Conservation (phyloP, 805 yeast species). For the Scheffersomyces ergatensis region DNA sequence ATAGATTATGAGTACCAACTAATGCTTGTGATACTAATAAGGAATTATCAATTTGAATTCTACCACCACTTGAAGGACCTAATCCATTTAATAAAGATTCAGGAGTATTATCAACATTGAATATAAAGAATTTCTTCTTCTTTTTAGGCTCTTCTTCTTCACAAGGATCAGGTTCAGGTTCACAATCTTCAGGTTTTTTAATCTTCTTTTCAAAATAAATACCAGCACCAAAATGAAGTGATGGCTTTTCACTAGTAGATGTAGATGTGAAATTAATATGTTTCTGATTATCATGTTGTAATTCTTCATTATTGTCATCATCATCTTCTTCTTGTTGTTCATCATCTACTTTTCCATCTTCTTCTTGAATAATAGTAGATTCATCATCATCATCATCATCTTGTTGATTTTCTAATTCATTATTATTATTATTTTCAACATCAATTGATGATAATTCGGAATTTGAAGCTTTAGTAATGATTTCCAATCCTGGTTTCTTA, state of each 20-base stretch:
- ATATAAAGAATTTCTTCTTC: neutral
- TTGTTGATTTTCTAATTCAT: no score
- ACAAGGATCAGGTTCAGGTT: conserved; percentile 5
- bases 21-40: conserved; percentile 7
- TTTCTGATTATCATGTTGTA: no score
- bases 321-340: no score
- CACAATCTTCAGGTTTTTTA: conserved; percentile 6
- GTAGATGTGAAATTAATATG: no score
- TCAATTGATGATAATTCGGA: no score
- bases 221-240: conserved; percentile 15
- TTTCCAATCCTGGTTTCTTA: no score
- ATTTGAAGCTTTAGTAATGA: no score
- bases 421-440: no score
- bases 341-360: no score
- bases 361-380: no score
- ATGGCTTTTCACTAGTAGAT: neutral
- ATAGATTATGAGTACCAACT: conserved; percentile 3
- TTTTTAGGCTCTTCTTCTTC: conserved; percentile 4
- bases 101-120: neutral
- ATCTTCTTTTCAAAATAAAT: conserved; percentile 13
- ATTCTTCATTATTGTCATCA: no score
- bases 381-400: no score
- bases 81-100: neutral
- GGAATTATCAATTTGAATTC: neutral
- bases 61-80: neutral